Conservation (phyloP, 176 grass and related monocot genomes). For the Ensete glaucum region DNA sequence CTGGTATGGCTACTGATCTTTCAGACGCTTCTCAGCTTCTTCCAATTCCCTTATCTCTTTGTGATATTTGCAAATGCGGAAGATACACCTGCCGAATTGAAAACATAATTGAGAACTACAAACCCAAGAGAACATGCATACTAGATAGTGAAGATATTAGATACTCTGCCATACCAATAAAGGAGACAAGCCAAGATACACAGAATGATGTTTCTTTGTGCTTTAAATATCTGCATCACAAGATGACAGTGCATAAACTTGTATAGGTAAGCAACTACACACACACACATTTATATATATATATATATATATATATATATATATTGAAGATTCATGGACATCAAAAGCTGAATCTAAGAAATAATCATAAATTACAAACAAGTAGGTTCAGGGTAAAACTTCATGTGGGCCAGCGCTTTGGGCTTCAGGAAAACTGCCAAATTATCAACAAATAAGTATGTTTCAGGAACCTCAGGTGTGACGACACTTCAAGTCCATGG, state of each 20-base stretch:
- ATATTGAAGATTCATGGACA: background rate
- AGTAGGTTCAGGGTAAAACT: background rate
- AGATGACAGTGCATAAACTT: background rate
- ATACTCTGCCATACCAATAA: conserved; percentile 1
- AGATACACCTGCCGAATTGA: background rate
- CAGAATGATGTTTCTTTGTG: conserved; percentile 4
- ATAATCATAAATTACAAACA: background rate
- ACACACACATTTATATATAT: background rate
- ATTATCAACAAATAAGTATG: too few species aligned
- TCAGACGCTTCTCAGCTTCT: conserved; percentile 12
- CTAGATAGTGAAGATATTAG: background rate
- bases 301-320: too few species aligned
- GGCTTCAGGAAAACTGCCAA: too few species aligned
- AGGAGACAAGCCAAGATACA: conserved; percentile 5
- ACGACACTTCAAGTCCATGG: too few species aligned
- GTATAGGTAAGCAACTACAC: background rate
- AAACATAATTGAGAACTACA: background rate
- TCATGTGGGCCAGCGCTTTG: background rate
- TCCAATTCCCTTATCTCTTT: conserved; percentile 12
- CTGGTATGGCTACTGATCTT: background rate
- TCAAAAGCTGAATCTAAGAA: background rate
- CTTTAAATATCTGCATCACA: conserved; percentile 10
- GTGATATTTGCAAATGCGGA: conserved; percentile 3
- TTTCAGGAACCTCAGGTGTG: too few species aligned
- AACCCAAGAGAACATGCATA: background rate